Evolutionary conservation across 176 grass and related monocot species (phyloP), one percentile per base, ranked within the genome.

Genomic region (Carex scoparia): DNA sequence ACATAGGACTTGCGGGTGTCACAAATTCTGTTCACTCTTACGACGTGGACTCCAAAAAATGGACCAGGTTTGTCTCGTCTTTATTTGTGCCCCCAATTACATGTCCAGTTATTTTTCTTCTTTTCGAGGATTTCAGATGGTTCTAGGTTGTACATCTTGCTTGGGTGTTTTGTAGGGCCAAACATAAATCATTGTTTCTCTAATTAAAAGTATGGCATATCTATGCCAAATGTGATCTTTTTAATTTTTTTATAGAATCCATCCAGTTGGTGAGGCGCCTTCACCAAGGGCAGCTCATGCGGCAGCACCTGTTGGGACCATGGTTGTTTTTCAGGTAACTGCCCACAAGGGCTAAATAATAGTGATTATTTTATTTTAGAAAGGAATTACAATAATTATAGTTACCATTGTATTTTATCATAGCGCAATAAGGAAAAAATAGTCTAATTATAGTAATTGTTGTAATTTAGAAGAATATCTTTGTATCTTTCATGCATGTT

Each of bases 311-410:
- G 96, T 99, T 27, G 96, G 96, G 37, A 95, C 93, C 4, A 99
- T 99, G 96, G 93, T 99, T 84, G 96, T 92, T 44, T 95, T 99
- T 79, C 96, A 99, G 96, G 96, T 99, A 87, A 62, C 30, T 79
- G 38, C 48, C 46, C 42, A 9, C 33, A 65, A 33, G 27, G 63
- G 1, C 63, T 12, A 3, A 65, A 65, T 11, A 3, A 30, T 33
- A 65, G 23, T 44, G 3, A 71, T 9, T 71, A 23, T 44, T 71
- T 16, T 23, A 51, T 51, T 51, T 51, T 51, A 51, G 48, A 51
- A 51, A 40, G 38, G 10, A 10, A 51, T 51, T 51, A 51, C 10
- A 11, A 51, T 51, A 51, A 46, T 71, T 71, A 19, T 40, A 42
- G 16, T 46, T 0, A 44, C 23, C 40, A 69, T 6, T 40, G 7